A percentile compares a stretch with the other conserved stretches of the same genome.
These are phyloP conservation scores for Elongisporangium prolatum DNA, from an alignment of 352 stramenopile species.

Conservation along the genomic window DNA sequence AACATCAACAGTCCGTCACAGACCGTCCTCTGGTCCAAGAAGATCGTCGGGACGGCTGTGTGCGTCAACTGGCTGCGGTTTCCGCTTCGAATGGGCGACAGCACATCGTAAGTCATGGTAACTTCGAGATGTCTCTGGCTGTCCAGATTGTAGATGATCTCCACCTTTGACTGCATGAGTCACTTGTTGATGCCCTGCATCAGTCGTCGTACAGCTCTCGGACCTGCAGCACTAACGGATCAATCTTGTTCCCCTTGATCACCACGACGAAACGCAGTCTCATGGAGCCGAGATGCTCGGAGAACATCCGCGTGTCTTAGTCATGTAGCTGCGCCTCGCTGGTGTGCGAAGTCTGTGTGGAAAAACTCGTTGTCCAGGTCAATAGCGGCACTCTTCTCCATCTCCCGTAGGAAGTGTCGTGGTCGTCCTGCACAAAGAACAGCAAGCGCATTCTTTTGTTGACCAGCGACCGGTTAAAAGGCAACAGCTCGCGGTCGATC, in stretches of 20 bases:
- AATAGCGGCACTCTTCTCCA: constrained; percentile 54
- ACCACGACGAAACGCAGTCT: constrained; percentile 52
- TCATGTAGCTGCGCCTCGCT: constrained; percentile 54
- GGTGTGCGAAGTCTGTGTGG: constrained; percentile 32
- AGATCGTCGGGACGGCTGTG: constrained; percentile 33
- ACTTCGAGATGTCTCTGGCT: constrained; percentile 72
- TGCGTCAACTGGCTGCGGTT: constrained; percentile 2
- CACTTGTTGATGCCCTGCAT: constrained; percentile 27
- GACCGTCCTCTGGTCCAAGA: constrained; percentile 32
- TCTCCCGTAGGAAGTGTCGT: constrained; percentile 58
- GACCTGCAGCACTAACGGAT: not conserved
- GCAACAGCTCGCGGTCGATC: constrained; percentile 41
- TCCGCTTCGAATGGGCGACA: constrained; percentile 8
- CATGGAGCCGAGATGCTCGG: constrained; percentile 60
- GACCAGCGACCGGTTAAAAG: constrained; percentile 50
- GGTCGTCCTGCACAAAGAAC: constrained; percentile 45
- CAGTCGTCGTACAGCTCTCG: not conserved
- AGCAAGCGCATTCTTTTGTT: constrained; percentile 69
- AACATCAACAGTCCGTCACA: constrained; percentile 42
- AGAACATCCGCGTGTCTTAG: constrained; percentile 51
- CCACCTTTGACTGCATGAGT: constrained; percentile 30
- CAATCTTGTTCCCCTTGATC: constrained; percentile 24
- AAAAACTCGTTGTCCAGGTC: constrained; percentile 68
- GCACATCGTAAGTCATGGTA: constrained; percentile 44
- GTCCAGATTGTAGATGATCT: constrained; percentile 61